Conservation (phyloP, 768 basidiomycete species). For the Suillus americanus region DNA sequence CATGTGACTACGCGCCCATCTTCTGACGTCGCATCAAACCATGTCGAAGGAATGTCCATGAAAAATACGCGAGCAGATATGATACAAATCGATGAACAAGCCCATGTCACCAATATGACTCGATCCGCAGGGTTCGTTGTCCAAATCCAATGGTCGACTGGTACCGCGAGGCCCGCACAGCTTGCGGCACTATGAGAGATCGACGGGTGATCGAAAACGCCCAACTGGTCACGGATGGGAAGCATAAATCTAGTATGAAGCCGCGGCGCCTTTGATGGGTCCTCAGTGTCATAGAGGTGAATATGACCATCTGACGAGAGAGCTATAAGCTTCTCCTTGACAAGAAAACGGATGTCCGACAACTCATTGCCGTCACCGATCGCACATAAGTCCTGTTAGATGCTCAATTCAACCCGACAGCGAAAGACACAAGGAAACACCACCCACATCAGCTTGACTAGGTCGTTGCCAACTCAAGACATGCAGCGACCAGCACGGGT, state of each 20-base stretch:
- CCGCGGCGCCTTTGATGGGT: neutral
- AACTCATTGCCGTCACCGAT: neutral
- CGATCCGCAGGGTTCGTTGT: neutral
- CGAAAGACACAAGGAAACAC: neutral
- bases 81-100: neutral
- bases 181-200: neutral
- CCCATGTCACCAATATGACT: neutral
- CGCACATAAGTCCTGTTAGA: neutral
- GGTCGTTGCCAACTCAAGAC: neutral
- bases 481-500: neutral
- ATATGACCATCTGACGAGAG: neutral
- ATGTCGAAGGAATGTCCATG: neutral
- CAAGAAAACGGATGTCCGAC: neutral
- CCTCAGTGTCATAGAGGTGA: neutral
- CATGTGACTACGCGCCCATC: neutral
- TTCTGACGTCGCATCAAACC: neutral
- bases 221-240: neutral
- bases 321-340: neutral
- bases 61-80: neutral
- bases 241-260: neutral
- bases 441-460: neutral
- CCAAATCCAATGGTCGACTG: neutral
- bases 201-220: neutral
- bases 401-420: neutral
- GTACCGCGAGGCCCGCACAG: neutral